Evolutionary conservation across 345 rosid genomes (phyloP).

Genomic region (Populus euphratica): DNA sequence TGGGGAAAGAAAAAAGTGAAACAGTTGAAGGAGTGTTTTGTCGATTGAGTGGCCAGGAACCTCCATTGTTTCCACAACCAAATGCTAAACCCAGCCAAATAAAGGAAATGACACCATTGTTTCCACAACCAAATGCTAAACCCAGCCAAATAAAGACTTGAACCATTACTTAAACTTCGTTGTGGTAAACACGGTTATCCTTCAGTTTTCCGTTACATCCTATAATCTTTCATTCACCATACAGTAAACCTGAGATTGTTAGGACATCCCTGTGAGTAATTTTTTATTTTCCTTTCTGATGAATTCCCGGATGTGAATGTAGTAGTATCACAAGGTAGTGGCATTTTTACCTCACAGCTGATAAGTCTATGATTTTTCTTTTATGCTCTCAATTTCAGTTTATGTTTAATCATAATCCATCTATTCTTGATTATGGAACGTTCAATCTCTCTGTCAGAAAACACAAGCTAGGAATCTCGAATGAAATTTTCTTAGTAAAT

Average conservation of each 20-base stretch:
- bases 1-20: slow-evolving; percentile 62
- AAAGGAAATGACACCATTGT: slow-evolving; percentile 27
- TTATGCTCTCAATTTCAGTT: not conserved
- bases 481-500: not conserved
- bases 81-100: slow-evolving; percentile 28
- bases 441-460: not conserved
- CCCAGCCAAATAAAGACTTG: no score
- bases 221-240: not conserved
- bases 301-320: not conserved
- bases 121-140: no score
- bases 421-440: not conserved
- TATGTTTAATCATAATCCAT: not conserved
- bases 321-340: not conserved
- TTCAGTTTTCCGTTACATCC: not conserved
- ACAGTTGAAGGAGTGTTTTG: slow-evolving; percentile 66
- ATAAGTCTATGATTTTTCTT: not conserved
- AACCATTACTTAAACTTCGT: not conserved
- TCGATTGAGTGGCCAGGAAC: slow-evolving; percentile 71
- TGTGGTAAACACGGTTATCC: not conserved
- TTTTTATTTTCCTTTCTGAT: not conserved
- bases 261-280: not conserved
- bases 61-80: slow-evolving; percentile 55
- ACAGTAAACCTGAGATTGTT: slow-evolving; percentile 5
- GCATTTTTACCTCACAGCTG: not conserved
- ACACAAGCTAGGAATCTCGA: not conserved